phyloP scores from a whole-genome alignment of 2,329 filamentous ascomycete genomes.

The Sporothrix brunneoviolacea region DNA sequence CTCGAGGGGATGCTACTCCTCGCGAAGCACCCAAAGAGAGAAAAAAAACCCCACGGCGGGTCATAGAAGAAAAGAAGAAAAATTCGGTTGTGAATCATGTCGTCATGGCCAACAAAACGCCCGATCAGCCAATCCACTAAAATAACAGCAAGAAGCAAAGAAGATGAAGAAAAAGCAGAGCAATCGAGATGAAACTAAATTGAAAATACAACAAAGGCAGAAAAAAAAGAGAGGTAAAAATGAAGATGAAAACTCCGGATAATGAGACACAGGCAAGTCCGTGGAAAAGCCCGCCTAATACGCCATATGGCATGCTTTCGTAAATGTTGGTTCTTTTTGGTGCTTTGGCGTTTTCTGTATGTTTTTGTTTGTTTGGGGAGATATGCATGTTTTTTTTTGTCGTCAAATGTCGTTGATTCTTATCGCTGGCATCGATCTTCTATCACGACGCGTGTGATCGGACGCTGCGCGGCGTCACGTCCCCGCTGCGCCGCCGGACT shows the following conservation, averaged over 20 bases:
- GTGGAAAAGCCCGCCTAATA: neutral
- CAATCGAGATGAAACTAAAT: neutral
- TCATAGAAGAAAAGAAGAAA: slow-evolving; percentile 1
- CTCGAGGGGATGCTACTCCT: neutral
- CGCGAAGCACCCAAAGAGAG: neutral
- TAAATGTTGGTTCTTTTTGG: slow-evolving; percentile 1
- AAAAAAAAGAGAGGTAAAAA: neutral
- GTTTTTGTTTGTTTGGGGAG: no score
- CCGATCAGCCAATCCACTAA: neutral
- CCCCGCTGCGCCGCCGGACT: slow-evolving; percentile 46
- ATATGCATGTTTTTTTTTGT: neutral
- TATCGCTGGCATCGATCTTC: neutral
- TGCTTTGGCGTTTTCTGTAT: neutral
- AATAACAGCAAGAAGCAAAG: no score
- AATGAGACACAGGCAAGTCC: neutral
- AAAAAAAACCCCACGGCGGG: neutral
- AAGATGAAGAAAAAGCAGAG: neutral
- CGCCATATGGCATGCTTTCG: slow-evolving; percentile 1
- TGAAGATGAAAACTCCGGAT: slow-evolving; percentile 5
- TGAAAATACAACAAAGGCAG: neutral
- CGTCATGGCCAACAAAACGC: slow-evolving; percentile 7
- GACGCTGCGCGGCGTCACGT: slow-evolving; percentile 48
- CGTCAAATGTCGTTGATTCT: neutral
- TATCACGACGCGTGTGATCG: slow-evolving; percentile 37
- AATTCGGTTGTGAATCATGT: slow-evolving; percentile 3